Evolutionary conservation across 345 rosid species (phyloP).

Genomic region (Erodium maritimum): DNA sequence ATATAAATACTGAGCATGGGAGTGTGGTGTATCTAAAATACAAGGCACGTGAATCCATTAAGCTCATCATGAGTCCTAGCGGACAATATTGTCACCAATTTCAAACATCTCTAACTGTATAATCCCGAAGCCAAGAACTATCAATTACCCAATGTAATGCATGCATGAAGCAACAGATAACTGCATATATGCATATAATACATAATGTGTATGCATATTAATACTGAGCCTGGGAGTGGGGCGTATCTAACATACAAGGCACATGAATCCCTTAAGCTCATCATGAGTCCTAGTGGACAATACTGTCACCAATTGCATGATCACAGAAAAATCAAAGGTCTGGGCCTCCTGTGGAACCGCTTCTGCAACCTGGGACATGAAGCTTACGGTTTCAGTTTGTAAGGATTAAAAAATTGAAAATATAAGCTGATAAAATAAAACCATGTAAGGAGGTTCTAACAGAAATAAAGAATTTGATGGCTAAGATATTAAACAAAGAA

Average conservation of each 20-base stretch:
- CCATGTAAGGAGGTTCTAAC: neutral
- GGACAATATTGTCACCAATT: constrained; percentile 60
- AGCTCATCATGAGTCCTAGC: constrained; percentile 40
- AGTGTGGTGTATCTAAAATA: constrained; percentile 30
- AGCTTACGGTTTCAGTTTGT: too few relatives aligned
- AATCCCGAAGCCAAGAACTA: too few relatives aligned
- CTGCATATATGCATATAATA: too few relatives aligned
- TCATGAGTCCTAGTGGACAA: constrained; percentile 46
- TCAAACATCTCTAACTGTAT: too few relatives aligned
- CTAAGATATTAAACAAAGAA: too few relatives aligned
- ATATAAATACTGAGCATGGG: neutral
- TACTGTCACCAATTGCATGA: constrained; percentile 66
- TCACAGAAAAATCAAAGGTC: constrained; percentile 57
- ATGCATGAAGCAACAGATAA: too few relatives aligned
- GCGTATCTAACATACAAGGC: constrained; percentile 53
- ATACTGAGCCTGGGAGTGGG: neutral
- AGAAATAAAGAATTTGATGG: too few relatives aligned
- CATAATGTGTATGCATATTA: neutral
- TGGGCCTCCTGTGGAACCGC: constrained; percentile 57
- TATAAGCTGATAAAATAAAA: too few relatives aligned
- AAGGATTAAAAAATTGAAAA: too few relatives aligned
- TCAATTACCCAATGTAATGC: too few relatives aligned
- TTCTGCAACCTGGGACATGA: constrained; percentile 67
- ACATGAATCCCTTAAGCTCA: constrained; percentile 64
- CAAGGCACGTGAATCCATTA: constrained; percentile 72